phyloP scores from a whole-genome alignment of 2,329 filamentous ascomycete species.

The Ilyonectria mors-panacis region DNA sequence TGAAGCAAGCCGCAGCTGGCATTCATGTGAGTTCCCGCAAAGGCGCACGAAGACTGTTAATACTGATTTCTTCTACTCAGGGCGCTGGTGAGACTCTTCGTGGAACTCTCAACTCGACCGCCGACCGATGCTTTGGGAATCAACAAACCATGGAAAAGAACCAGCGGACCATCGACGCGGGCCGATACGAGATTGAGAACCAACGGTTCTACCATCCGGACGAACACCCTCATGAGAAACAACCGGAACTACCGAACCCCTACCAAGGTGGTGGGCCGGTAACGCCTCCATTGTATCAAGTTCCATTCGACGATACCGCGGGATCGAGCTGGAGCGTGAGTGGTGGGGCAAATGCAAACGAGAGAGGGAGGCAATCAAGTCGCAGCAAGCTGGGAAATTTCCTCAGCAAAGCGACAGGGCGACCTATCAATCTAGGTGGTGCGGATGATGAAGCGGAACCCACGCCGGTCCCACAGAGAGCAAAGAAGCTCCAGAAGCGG shows the following conservation, averaged over 20 bases:
- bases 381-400: slow-evolving; percentile 33
- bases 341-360: slow-evolving; percentile 10
- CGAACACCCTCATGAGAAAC: slow-evolving; percentile 31
- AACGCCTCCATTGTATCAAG: not conserved
- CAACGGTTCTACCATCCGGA: slow-evolving; percentile 40
- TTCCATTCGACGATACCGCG: not conserved
- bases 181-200: slow-evolving; percentile 45
- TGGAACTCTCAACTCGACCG: slow-evolving; percentile 43
- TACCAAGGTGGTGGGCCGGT: not conserved
- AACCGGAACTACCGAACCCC: not conserved
- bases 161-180: slow-evolving; percentile 36
- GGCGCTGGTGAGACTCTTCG: slow-evolving; percentile 46
- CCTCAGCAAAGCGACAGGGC: slow-evolving; percentile 30
- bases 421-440: slow-evolving; percentile 12
- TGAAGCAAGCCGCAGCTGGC: slow-evolving; percentile 42
- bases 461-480: slow-evolving; percentile 29
- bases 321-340: slow-evolving; percentile 20
- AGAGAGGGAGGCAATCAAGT: slow-evolving; percentile 29
- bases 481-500: slow-evolving; percentile 41
- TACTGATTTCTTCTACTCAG: slow-evolving; percentile 19
- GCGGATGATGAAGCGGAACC: slow-evolving; percentile 13
- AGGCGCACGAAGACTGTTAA: not conserved
- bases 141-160: not conserved
- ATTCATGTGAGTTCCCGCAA: slow-evolving; percentile 34
- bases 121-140: slow-evolving; percentile 38